Conservation (phyloP, 179 eudicot genomes). For the Beta lomatogona region DNA sequence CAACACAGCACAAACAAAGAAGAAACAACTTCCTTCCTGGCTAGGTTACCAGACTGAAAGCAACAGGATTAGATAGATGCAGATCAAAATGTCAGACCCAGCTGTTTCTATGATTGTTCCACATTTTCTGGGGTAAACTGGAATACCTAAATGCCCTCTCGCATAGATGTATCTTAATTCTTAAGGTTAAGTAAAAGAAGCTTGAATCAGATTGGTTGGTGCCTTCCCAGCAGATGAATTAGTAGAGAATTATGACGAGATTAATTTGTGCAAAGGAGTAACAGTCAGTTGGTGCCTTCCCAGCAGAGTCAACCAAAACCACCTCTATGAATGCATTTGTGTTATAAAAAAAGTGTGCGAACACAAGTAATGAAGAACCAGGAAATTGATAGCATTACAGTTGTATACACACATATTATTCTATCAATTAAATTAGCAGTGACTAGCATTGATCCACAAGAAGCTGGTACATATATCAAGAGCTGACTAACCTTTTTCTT, state of each 20-base stretch:
- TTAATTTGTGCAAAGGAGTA: neutral
- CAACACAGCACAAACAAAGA: neutral
- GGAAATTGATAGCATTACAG: neutral
- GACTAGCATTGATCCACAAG: constrained; percentile 1
- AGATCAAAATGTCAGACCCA: constrained; percentile 1
- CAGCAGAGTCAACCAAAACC: neutral
- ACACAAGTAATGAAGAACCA: neutral
- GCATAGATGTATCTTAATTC: too few species aligned
- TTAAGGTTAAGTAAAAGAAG: neutral
- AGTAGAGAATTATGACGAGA: too few species aligned
- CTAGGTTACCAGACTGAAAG: neutral
- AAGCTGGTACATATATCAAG: too few species aligned
- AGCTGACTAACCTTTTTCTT: constrained; percentile 80
- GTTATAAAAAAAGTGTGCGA: neutral
- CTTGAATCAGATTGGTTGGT: neutral
- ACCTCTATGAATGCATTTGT: neutral
- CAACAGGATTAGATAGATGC: neutral
- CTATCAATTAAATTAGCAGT: constrained; percentile 4
- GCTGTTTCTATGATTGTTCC: neutral
- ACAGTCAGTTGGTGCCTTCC: neutral
- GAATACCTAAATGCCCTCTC: neutral
- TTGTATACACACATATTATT: too few species aligned
- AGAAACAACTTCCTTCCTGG: neutral
- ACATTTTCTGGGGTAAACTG: neutral
- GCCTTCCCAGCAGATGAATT: too few species aligned